Percentiles rank a stretch among this genome's conserved stretches.
Evolutionary conservation across 83 land plant genomes (phyloP).

Genomic region (Picea abies): DNA sequence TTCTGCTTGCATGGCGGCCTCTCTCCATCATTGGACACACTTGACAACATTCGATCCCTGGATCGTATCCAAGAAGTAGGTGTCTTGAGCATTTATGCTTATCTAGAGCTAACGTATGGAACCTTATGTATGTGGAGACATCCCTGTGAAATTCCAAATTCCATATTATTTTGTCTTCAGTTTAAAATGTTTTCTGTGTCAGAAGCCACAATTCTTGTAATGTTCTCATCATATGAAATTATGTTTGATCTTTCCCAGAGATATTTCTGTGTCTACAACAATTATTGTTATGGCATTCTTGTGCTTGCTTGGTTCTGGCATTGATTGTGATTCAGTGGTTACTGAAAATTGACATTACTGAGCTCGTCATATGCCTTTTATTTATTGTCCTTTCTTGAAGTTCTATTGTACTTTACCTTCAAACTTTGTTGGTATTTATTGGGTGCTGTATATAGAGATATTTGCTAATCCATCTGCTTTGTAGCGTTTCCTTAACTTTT

Average conservation of each 20-base stretch:
- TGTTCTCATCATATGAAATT: no score
- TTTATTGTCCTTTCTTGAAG: not conserved
- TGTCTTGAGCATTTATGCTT: not conserved
- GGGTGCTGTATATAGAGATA: not conserved
- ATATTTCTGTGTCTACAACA: not conserved
- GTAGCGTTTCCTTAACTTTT: not conserved
- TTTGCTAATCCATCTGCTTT: not conserved
- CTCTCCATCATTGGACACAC: constrained; percentile 94
- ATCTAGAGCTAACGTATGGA: not conserved
- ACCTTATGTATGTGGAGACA: not conserved
- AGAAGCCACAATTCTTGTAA: no score
- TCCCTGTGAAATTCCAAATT: not conserved
- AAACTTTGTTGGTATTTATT: not conserved
- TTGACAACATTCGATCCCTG: constrained; percentile 87
- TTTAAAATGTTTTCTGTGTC: no score
- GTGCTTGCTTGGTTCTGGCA: constrained; percentile 10
- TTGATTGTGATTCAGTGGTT: not conserved
- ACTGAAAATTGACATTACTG: not conserved
- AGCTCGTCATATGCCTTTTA: not conserved
- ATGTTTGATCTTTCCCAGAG: not conserved
- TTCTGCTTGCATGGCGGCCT: constrained; percentile 98
- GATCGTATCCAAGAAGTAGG: constrained; percentile 96
- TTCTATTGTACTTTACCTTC: not conserved
- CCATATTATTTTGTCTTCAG: not conserved
- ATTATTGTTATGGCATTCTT: constrained; percentile 23